These are phyloP conservation scores for Melampsora americana DNA, from an alignment of 1,284 basidiomycete genomes.

Conservation along the genomic window DNA sequence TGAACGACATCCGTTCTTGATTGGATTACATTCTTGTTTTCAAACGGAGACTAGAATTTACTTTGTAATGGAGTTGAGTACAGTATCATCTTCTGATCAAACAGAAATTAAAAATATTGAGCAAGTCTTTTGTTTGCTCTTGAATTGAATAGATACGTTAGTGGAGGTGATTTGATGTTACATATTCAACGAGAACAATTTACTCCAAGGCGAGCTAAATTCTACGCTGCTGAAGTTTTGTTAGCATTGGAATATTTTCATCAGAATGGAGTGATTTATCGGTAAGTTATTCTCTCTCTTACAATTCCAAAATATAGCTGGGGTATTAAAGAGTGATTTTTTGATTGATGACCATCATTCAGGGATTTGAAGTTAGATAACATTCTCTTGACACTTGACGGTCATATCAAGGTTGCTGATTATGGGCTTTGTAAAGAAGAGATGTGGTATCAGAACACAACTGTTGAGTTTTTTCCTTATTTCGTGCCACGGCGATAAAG, in stretches of 20 bases:
- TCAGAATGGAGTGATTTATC: conserved; percentile 88
- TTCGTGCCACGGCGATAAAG: neutral
- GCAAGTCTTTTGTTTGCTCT: neutral
- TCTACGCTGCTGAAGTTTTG: conserved; percentile 97
- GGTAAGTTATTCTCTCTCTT: conserved; percentile 59
- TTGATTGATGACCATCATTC: conserved; percentile 34
- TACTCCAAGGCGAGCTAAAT: conserved; percentile 81
- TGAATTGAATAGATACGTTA: conserved; percentile 57
- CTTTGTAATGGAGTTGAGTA: conserved; percentile 69
- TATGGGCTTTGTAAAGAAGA: conserved; percentile 99
- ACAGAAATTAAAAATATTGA: too few species aligned
- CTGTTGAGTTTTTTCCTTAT: conserved; percentile 52
- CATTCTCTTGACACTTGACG: conserved; percentile 91
- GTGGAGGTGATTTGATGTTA: conserved; percentile 74
- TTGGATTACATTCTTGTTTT: conserved; percentile 97
- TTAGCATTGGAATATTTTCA: conserved; percentile 98
- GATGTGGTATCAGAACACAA: conserved; percentile 97
- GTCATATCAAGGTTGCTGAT: conserved; percentile 98
- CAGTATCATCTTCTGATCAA: neutral
- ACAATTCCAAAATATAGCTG: neutral
- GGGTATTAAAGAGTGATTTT: neutral
- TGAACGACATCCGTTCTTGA: conserved; percentile 94
- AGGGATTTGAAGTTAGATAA: conserved; percentile 98
- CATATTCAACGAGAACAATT: conserved; percentile 79
- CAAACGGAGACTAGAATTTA: conserved; percentile 96